Conservation (phyloP, 202 grass and related monocot species). For the Alloteropsis angusta region DNA sequence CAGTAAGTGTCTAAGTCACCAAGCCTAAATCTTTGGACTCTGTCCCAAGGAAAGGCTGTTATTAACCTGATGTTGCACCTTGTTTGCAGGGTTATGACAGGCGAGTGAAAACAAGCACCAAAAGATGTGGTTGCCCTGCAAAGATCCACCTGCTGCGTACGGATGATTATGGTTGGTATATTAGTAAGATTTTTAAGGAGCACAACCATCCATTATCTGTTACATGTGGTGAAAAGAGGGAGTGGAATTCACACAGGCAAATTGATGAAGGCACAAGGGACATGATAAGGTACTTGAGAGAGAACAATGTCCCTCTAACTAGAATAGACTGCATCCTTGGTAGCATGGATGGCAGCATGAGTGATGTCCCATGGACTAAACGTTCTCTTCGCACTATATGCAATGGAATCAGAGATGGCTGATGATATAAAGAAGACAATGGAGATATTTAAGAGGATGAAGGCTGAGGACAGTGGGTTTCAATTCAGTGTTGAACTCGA, state of each 20-base stretch:
- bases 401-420: too few species aligned
- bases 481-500: neutral
- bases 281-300: neutral
- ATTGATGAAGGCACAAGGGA: neutral
- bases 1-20: too few species aligned
- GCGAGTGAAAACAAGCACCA: neutral
- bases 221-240: neutral
- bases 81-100: neutral
- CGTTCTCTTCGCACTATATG: neutral
- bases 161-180: neutral
- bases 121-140: neutral
- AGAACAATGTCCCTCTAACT: neutral
- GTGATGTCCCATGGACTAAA: neutral
- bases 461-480: too few species aligned
- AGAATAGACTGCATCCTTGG: neutral
- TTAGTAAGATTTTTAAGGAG: rapidly evolving
- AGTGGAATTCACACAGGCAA: neutral
- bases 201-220: neutral
- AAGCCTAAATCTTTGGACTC: too few species aligned
- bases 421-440: neutral
- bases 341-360: neutral
- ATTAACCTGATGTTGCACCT: too few species aligned
- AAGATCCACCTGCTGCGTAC: neutral
- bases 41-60: too few species aligned
- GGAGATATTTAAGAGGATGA: neutral